Conservation (phyloP, 768 basidiomycete species). For the Tubosaeta brunneosetosa region DNA sequence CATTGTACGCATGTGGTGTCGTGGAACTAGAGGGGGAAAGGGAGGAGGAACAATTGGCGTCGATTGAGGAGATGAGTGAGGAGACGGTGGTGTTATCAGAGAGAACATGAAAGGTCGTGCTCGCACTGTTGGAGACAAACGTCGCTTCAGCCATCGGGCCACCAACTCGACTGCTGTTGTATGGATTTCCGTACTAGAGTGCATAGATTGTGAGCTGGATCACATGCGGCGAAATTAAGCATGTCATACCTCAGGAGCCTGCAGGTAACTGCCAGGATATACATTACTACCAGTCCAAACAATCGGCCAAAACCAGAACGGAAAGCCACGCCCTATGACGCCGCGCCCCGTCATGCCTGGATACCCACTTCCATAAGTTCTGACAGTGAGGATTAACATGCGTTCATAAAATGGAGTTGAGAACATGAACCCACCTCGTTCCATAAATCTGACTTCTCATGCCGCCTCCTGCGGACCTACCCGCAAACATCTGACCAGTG, state of each 20-base stretch:
- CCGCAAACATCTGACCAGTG: conserved; percentile 41
- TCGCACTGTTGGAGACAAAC: conserved; percentile 37
- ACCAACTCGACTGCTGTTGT: conserved; percentile 47
- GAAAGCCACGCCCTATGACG: conserved; percentile 49
- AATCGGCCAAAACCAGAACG: conserved; percentile 65
- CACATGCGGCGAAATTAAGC: neutral
- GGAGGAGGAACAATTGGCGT: conserved; percentile 39
- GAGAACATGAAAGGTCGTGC: conserved; percentile 42
- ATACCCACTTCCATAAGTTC: conserved; percentile 61
- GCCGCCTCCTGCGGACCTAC: conserved; percentile 51
- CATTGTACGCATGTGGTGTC: conserved; percentile 31
- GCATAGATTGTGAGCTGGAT: conserved; percentile 4
- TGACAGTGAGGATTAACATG: conserved; percentile 17
- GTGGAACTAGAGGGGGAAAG: conserved; percentile 33
- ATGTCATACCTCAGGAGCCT: conserved; percentile 37
- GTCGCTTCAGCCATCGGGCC: conserved; percentile 37
- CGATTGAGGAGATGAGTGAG: conserved; percentile 40
- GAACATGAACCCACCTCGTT: conserved; percentile 31
- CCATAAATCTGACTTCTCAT: conserved; percentile 43
- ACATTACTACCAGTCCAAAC: conserved; percentile 39
- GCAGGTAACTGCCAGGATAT: conserved; percentile 31
- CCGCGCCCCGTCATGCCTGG: conserved; percentile 45
- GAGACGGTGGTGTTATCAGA: conserved; percentile 45
- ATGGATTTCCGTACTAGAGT: conserved; percentile 41
- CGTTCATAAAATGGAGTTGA: neutral